Conservation (phyloP, 2,329 filamentous ascomycete species). For the Epichloe brachyelytri region DNA sequence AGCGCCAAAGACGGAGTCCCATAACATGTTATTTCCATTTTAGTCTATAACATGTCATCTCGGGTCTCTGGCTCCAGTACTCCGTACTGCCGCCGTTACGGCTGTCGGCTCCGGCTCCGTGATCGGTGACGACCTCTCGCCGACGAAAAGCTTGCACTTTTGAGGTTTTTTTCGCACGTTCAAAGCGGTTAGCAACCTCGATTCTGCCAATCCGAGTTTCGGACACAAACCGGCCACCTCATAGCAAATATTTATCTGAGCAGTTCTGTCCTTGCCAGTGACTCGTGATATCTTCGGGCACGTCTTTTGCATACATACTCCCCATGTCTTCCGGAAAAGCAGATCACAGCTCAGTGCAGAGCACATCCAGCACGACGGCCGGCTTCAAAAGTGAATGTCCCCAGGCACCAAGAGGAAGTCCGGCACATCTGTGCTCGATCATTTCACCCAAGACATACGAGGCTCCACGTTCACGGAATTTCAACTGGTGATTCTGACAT, state of each 20-base stretch:
- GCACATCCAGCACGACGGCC: neutral
- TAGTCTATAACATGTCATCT: neutral
- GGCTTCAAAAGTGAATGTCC: neutral
- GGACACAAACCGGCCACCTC: neutral
- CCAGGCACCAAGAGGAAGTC: neutral
- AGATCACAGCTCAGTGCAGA: neutral
- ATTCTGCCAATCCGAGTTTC: neutral
- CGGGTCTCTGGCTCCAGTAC: neutral
- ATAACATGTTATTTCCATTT: no score
- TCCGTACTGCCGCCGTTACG: neutral
- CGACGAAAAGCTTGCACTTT: neutral
- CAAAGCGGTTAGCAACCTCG: neutral
- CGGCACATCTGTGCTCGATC: conserved; percentile 1
- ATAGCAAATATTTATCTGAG: neutral
- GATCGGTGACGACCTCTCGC: neutral
- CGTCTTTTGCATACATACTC: neutral
- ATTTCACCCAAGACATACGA: conserved; percentile 20
- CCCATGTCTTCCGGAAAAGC: neutral
- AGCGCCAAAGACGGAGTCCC: no score
- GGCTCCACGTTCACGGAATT: conserved; percentile 29
- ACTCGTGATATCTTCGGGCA: neutral
- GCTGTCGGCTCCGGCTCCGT: conserved; percentile 4
- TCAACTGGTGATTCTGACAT: conserved; percentile 33
- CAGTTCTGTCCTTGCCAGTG: neutral
- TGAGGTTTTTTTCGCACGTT: no score